phyloP scores from a whole-genome alignment of 129 eudicot genomes.

The carrot (Daucus carota) region DH1_v3.0 NC_030385.2:35443001-35443500 shows the following conservation, averaged over 20 bases:
- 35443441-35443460: not conserved
- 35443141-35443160: slow-evolving; percentile 1
- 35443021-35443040: slow-evolving; percentile 84
- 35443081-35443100: not conserved
- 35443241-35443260: slow-evolving; percentile 82
- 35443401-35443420: not conserved
- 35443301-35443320: not conserved
- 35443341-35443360: not conserved
- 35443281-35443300: not conserved
- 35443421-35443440: not conserved
- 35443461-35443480: too few relatives aligned
- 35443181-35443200: slow-evolving; percentile 93
- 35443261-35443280: not conserved
- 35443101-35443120: not conserved
- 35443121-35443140: not conserved
- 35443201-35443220: slow-evolving; percentile 96
- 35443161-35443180: slow-evolving; percentile 53
- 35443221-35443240: slow-evolving; percentile 99
- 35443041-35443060: slow-evolving; percentile 87
- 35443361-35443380: not conserved
- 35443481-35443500: not conserved
- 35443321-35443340: not conserved
- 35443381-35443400: not conserved
- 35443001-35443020: slow-evolving; percentile 98
- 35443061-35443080: slow-evolving; percentile 82